Evolutionary conservation across 768 basidiomycete species (phyloP).

Genomic region (Termitomyces sp.): DNA sequence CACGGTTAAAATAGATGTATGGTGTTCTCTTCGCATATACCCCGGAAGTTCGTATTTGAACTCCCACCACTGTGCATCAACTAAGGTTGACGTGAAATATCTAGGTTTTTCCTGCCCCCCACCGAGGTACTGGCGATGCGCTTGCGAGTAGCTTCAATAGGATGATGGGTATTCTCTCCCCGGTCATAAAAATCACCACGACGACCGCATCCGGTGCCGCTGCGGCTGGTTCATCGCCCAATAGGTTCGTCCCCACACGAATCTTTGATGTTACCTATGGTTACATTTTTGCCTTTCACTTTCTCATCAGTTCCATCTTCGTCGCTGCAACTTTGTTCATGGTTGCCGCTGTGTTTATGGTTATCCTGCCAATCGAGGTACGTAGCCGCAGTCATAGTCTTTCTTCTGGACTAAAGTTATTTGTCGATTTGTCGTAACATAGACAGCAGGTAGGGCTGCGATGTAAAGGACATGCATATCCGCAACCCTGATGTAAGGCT

Average conservation of each 20-base stretch:
- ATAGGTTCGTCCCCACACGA: conserved; percentile 36
- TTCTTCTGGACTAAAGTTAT: not conserved
- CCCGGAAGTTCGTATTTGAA: conserved; percentile 35
- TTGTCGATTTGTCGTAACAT: not conserved
- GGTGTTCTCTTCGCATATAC: conserved; percentile 41
- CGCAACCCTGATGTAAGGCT: too few species aligned
- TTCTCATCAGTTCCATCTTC: conserved; percentile 34
- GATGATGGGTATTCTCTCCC: conserved; percentile 40
- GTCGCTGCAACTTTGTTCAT: conserved; percentile 42
- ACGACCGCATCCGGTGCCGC: conserved; percentile 3
- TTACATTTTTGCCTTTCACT: not conserved
- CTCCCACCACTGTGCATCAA: not conserved
- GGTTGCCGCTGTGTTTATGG: conserved; percentile 31
- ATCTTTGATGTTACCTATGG: not conserved
- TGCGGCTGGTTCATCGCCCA: conserved; percentile 14
- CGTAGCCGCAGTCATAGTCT: not conserved
- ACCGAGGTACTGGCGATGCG: conserved; percentile 51
- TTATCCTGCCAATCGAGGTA: conserved; percentile 29
- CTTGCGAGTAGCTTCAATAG: conserved; percentile 43
- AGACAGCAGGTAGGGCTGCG: conserved; percentile 7
- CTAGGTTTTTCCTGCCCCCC: conserved; percentile 46
- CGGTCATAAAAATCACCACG: conserved; percentile 43
- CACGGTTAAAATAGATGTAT: conserved; percentile 15
- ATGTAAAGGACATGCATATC: not conserved
- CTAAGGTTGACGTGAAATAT: not conserved